These are phyloP conservation scores for Tarenaya hassleriana DNA, from an alignment of 345 rosid genomes.

Conservation along the genomic window DNA sequence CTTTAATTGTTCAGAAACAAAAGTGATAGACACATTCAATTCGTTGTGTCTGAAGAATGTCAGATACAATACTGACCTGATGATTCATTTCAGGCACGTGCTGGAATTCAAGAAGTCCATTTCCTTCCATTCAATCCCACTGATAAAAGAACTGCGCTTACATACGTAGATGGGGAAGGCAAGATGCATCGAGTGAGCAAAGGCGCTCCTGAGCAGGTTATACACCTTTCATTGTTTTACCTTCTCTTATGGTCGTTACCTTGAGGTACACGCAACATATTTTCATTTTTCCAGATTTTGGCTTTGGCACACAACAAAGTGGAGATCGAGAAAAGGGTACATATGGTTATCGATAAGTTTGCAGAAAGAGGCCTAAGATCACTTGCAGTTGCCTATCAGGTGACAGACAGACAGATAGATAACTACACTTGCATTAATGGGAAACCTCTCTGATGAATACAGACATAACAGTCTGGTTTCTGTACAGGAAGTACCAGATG, in stretches of 20 bases:
- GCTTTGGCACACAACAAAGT: conserved; percentile 44
- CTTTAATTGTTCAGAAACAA: too few relatives aligned
- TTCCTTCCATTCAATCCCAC: conserved; percentile 94
- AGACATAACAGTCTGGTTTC: not conserved
- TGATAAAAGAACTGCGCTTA: conserved; percentile 84
- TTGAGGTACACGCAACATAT: not conserved
- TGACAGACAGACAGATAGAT: too few relatives aligned
- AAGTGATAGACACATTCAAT: not conserved
- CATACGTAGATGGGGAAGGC: conserved; percentile 59
- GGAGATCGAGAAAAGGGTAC: conserved; percentile 41
- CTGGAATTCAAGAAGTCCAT: conserved; percentile 79
- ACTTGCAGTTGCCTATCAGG: conserved; percentile 54
- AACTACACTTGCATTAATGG: not conserved
- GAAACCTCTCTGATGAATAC: not conserved
- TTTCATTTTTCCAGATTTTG: conserved; percentile 32
- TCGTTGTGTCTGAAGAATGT: not conserved
- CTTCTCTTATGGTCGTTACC: not conserved
- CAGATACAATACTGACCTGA: conserved; percentile 8
- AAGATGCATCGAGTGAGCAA: conserved; percentile 87
- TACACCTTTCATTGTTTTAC: not conserved
- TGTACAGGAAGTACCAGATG: conserved; percentile 45
- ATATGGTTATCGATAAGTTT: conserved; percentile 44
- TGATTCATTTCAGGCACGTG: conserved; percentile 56
- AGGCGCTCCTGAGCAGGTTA: conserved; percentile 96
- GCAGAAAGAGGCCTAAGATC: conserved; percentile 63